Base-by-base conservation (phyloP, 2,329 filamentous ascomycete genomes). In the Cryphonectria naterciae region DNA sequence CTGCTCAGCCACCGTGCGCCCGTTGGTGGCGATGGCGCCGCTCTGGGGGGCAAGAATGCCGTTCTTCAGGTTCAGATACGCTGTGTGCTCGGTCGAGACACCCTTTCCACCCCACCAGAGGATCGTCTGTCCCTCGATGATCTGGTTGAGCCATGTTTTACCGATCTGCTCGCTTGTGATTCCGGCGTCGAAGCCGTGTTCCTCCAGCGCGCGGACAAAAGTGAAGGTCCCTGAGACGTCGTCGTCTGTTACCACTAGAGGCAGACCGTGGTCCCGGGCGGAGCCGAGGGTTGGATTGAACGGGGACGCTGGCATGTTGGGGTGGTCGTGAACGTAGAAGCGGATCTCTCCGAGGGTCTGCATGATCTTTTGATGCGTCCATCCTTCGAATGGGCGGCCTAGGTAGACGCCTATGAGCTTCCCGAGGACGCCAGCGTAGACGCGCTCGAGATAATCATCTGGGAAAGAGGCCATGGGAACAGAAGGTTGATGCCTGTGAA, bases 41-140 rank as follows among this genome's bases (percentile, higher is more conserved):
- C 78, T 80, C 17, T 65, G 65, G 0, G 81, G 78, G 7, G 80
- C 77, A 13, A 73, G 61, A 58, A 83, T 79, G 6, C 80, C 79
- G 8, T 74, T 75, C 73, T 80, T 79, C 22, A 83, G 74, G 68
- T 83, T 82, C 1, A 81, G 73, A 61, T 75, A 82, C 11, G 79
- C 78, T 19, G 81, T 82, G 65, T 82, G 80, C 70, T 82, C 81
- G 0, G 81, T 82, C 1, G 78, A 80, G 10, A 81, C 76, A 6
- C 81, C 81, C 13, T 75, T 75, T 17, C 81, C 81, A 5, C 80
- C 80, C 80, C 80, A 82, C 80, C 80, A 81, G 52, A 82, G 78
- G 63, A 81, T 74, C 6, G 78, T 77, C 1, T 75, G 75, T 13
- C 73, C 63, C 56, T 78, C 76, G 62, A 80, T 78, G 41, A 78